Base-by-base conservation (phyloP, 768 basidiomycete genomes). In the Leccinum boreale region DNA sequence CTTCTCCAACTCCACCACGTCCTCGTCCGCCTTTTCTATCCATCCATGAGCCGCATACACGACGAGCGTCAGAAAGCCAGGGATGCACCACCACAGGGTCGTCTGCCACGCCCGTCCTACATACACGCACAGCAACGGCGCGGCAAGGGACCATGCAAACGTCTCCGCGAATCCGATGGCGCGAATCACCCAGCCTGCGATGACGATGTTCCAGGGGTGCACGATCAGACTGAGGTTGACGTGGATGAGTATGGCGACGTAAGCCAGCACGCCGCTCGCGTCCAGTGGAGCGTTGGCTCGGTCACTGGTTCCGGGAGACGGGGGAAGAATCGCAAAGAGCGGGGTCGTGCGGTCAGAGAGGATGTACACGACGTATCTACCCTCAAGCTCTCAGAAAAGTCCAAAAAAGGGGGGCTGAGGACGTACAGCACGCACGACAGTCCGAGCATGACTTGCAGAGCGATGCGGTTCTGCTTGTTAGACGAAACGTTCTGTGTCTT, bases 91-190 rank as follows among this genome's bases (percentile, higher is more conserved):
- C 84, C 84, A 85, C 19, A 67, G 63, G 7, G 76, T 77, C 3
- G 77, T 80, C 61, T 83, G 81, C 83, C 84, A 85, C 11, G 79
- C 68, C 50, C 76, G 76, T 6, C 71, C 72, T 7, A 79, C 70
- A 52, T 84, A 78, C 35, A 85, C 49, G 10, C 79, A 80, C 31
- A 85, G 60, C 0, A 78, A 68, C 3, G 83, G 84, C 2, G 79
- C 74, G 7, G 85, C 75, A 23, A 78, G 74, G 4, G 83, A 78
- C 58, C 79, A 65, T 2, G 62, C 61, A 54, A 80, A 76, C 2
- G 69, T 70, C 47, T 70, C 63, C 8, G 57, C 24, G 57, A 66
- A 72, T 23, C 66, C 67, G 52, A 70, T 71, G n/a, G 75, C 65
- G n/a, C 70, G 73, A 48, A 65, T 67, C 57, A 58, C 47, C 9